Evolutionary conservation across 768 basidiomycete species (phyloP).

Genomic region (Phylloporus arenicola): DNA sequence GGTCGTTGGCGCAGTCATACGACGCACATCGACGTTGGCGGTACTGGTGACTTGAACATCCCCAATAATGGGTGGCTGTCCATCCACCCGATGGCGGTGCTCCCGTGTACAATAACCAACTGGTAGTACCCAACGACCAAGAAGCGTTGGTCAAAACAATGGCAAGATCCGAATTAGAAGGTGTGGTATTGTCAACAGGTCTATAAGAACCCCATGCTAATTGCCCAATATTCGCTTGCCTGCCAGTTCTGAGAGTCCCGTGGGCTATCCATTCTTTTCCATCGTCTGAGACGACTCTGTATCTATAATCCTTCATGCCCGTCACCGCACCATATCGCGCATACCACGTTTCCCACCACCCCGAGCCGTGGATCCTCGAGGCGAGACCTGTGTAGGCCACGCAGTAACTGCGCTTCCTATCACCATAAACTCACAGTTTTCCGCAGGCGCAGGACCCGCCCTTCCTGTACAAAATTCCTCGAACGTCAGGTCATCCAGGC

Average conservation of each 20-base stretch:
- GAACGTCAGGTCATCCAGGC: conserved; percentile 54
- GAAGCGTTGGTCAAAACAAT: neutral
- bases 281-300: conserved; percentile 23
- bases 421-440: neutral
- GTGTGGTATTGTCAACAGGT: conserved; percentile 21
- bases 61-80: neutral
- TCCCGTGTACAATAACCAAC: neutral
- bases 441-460: conserved; percentile 20
- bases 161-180: conserved; percentile 13
- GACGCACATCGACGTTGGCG: neutral
- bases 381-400: conserved; percentile 20
- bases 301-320: neutral
- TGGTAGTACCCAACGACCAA: no score
- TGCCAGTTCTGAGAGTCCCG: conserved; percentile 15
- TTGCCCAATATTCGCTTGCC: neutral
- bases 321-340: conserved; percentile 9
- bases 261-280: conserved; percentile 22
- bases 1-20: conserved; percentile 9
- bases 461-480: conserved; percentile 42
- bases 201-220: conserved; percentile 18
- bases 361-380: conserved; percentile 26
- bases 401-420: neutral
- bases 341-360: conserved; percentile 7
- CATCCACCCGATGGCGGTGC: neutral
- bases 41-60: neutral